A percentile compares a stretch with the other conserved stretches of the same genome.
phyloP scores from a whole-genome alignment of 2,329 filamentous ascomycete species.

The Ramichloridium luteum region DNA sequence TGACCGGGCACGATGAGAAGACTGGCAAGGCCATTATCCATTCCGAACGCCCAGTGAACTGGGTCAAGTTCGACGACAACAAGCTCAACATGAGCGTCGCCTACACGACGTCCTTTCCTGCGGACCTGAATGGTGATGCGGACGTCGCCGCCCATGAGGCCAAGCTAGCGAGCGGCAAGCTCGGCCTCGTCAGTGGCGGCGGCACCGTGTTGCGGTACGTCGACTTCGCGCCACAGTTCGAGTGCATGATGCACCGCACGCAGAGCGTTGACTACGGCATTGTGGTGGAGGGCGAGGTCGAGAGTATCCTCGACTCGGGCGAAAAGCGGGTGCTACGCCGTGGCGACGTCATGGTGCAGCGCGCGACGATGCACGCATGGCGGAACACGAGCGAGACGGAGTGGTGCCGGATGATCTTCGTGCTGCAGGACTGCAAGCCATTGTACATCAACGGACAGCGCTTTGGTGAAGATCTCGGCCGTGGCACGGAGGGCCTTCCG shows the following conservation, averaged over 20 bases:
- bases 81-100: slow-evolving; percentile 38
- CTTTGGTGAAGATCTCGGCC: slow-evolving; percentile 22
- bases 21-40: slow-evolving; percentile 25
- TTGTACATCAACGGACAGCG: slow-evolving; percentile 19
- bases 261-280: slow-evolving; percentile 27
- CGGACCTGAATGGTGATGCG: slow-evolving; percentile 33
- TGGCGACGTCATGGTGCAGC: slow-evolving; percentile 28
- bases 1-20: slow-evolving; percentile 23
- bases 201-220: slow-evolving; percentile 36
- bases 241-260: slow-evolving; percentile 27
- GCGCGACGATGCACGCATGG: slow-evolving; percentile 28
- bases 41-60: slow-evolving; percentile 20
- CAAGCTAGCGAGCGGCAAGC: slow-evolving; percentile 30
- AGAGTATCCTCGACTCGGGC: slow-evolving; percentile 24
- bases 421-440: slow-evolving; percentile 22
- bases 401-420: slow-evolving; percentile 25
- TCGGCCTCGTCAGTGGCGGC: slow-evolving; percentile 39
- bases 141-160: slow-evolving; percentile 37
- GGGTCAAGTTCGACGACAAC: slow-evolving; percentile 28
- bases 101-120: slow-evolving; percentile 41
- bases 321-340: slow-evolving; percentile 23
- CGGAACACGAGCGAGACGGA: slow-evolving; percentile 22
- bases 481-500: slow-evolving; percentile 15
- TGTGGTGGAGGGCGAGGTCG: slow-evolving; percentile 25
- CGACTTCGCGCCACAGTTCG: slow-evolving; percentile 24